Base-by-base conservation (phyloP, 2,329 filamentous ascomycete species). In the Talaromyces verruculosus region DNA sequence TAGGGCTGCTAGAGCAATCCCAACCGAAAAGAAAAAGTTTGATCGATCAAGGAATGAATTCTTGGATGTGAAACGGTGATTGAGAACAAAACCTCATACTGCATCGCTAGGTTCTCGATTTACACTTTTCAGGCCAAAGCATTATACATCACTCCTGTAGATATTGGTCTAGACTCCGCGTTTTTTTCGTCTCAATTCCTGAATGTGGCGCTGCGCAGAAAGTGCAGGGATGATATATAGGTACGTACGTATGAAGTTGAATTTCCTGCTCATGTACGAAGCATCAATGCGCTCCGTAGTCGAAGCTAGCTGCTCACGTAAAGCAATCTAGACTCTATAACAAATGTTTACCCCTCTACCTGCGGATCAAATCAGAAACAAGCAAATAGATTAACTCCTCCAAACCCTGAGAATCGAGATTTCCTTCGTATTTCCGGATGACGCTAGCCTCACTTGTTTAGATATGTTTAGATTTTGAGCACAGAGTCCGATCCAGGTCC, bases 401-500 rank as follows among this genome's bases (percentile, higher is more conserved):
- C 7, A 51, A 17, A 51, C 4, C 17, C n/a, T 49, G 7, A 25
- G 19, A 8, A 3, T 25, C n/a, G 47, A 13, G 17, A n/a, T 55
- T 13, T 8, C 13, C n/a, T 33, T 55, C 30, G 51, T 55, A 55
- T 19, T 55, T 55, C 51, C 51, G 51, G 49, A 57, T 57, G 19
- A 19, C 30, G 53, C 53, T 57, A 57, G 53, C 6, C 25, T 25
- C 5, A 25, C 19, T 57, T 57, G 51, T 19, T 35, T 37, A n/a
- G 30, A 3, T 33, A 25, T 25, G 51, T 19, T 35, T 37, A 35
- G 33, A 39, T 22, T 57, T 57, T 39, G 53, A n/a, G 51, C 30
- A 37, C 30, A 35, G 22, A 57, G n/a, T 37, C 33, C 53, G 62
- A 58, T 64, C 51, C n/a, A 64, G 62, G n/a, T 53, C 39, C 45